phyloP scores from a whole-genome alignment of 1,139 yeast species.

The Nakaseomyces delphensis region DNA sequence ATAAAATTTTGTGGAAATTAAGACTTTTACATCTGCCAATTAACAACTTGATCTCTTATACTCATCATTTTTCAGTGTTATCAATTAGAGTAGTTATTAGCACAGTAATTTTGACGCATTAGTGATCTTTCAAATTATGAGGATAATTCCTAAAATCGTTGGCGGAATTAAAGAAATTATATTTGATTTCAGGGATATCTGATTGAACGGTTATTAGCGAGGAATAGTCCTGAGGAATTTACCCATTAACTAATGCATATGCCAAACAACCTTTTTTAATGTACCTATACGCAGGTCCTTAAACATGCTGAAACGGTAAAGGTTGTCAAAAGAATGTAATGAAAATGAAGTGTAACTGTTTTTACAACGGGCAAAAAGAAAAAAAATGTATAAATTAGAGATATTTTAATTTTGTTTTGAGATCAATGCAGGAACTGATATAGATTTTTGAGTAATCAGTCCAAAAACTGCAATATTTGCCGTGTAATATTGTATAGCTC shows the following conservation, averaged over 20 bases:
- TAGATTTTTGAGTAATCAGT: slow-evolving; percentile 9
- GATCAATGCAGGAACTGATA: too few relatives aligned
- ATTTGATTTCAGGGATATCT: background rate
- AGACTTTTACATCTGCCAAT: too few relatives aligned
- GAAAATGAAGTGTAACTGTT: background rate
- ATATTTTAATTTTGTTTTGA: too few relatives aligned
- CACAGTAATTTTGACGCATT: background rate
- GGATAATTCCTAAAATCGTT: background rate
- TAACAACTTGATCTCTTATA: too few relatives aligned
- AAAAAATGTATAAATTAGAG: background rate
- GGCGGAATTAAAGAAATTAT: background rate
- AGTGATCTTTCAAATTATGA: background rate
- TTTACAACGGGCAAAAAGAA: background rate
- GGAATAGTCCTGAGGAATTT: slow-evolving; percentile 1
- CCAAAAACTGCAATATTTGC: slow-evolving; percentile 49
- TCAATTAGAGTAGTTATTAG: background rate
- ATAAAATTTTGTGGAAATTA: too few relatives aligned
- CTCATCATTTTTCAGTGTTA: background rate
- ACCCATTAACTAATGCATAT: slow-evolving; percentile 5
- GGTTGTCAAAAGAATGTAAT: slow-evolving; percentile 2
- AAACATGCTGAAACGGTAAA: background rate
- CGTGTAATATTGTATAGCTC: slow-evolving; percentile 73
- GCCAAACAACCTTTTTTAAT: background rate
- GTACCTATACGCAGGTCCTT: background rate
- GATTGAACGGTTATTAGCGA: background rate